Evolutionary conservation across 495 filamentous ascomycete species (phyloP).

Genomic region (Trichoderma erinaceum): DNA sequence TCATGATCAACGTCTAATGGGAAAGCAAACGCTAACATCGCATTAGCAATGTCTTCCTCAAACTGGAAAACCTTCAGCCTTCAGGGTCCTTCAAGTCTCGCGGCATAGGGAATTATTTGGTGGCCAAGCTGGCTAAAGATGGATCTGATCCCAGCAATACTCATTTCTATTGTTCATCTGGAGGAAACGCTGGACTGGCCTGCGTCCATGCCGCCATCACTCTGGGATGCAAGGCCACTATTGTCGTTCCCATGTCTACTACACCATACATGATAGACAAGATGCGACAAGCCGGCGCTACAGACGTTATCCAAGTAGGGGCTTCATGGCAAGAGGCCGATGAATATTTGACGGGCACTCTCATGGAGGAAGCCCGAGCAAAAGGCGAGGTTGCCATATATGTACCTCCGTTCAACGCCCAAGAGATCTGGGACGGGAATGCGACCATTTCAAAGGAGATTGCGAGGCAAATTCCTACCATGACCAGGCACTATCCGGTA

Average conservation of each 20-base stretch:
- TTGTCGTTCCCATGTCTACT: slow-evolving; percentile 70
- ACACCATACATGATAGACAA: slow-evolving; percentile 66
- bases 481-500: slow-evolving; percentile 21
- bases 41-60: slow-evolving; percentile 71
- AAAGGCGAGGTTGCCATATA: slow-evolving; percentile 54
- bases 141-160: slow-evolving; percentile 36
- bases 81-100: slow-evolving; percentile 94
- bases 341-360: slow-evolving; percentile 54
- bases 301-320: slow-evolving; percentile 63
- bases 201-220: slow-evolving; percentile 70
- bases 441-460: slow-evolving; percentile 71
- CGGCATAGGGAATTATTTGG: slow-evolving; percentile 77
- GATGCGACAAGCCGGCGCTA: slow-evolving; percentile 60
- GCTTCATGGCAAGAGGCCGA: slow-evolving; percentile 74
- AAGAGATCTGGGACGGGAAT: slow-evolving; percentile 77
- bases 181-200: slow-evolving; percentile 89
- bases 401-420: slow-evolving; percentile 86
- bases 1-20: neutral
- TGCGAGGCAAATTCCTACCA: slow-evolving; percentile 45
- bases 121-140: slow-evolving; percentile 33
- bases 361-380: slow-evolving; percentile 38
- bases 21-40: slow-evolving; percentile 19
- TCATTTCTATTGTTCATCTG: slow-evolving; percentile 84
- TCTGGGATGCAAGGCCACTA: slow-evolving; percentile 68
- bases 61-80: slow-evolving; percentile 89